Conservation (phyloP, 2,329 filamentous ascomycete species). For the Fonsecaea erecta region DNA sequence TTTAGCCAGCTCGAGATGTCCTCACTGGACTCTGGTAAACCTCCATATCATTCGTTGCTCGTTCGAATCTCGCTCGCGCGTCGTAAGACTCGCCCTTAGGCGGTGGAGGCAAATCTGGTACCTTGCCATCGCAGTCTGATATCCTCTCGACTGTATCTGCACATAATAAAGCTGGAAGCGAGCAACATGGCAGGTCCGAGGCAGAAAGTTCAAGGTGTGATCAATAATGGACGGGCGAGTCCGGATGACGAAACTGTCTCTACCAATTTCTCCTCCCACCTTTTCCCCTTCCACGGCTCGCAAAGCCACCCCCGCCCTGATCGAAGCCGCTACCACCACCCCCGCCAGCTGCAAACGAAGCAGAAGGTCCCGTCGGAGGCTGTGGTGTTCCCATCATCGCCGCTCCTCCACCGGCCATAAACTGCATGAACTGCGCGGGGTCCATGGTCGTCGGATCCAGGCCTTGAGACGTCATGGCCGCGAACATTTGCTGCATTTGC, state of each 20-base stretch:
- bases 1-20: too few relatives aligned
- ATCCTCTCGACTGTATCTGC: not conserved
- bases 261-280: conserved; percentile 40
- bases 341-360: conserved; percentile 42
- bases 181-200: conserved; percentile 6
- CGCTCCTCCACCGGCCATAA: conserved; percentile 49
- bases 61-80: not conserved
- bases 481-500: conserved; percentile 62
- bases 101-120: not conserved
- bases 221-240: conserved; percentile 28
- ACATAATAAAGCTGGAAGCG: not conserved
- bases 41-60: too few relatives aligned
- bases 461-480: conserved; percentile 59
- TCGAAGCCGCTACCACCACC: conserved; percentile 27
- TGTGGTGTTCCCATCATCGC: conserved; percentile 46
- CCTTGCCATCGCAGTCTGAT: not conserved
- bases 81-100: too few relatives aligned
- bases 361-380: conserved; percentile 35
- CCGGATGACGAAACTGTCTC: conserved; percentile 33
- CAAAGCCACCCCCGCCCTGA: conserved; percentile 39
- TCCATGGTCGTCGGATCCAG: conserved; percentile 60
- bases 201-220: conserved; percentile 3
- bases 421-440: conserved; percentile 60
- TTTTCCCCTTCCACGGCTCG: conserved; percentile 41
- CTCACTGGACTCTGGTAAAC: too few relatives aligned